Conservation (phyloP, 2,329 filamentous ascomycete species). For the Pseudodiploospora longispora region DNA sequence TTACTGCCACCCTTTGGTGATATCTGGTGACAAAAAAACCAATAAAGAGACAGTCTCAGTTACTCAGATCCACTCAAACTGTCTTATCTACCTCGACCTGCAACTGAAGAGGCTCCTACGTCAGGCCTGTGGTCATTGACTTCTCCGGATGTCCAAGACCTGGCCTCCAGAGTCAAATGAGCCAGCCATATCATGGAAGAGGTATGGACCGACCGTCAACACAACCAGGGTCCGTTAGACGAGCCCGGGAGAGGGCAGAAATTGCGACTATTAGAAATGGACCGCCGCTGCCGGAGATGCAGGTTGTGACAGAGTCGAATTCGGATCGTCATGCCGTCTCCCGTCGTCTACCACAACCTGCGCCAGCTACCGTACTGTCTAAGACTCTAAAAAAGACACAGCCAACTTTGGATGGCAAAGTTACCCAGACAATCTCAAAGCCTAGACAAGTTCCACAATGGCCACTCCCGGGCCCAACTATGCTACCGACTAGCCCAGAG, state of each 20-base stretch:
- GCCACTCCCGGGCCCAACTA: conserved; percentile 38
- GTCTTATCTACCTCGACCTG: too few relatives aligned
- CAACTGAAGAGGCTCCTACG: too few relatives aligned
- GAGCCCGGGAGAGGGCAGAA: conserved; percentile 45
- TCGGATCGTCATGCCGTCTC: conserved; percentile 2
- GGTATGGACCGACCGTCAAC: conserved; percentile 39
- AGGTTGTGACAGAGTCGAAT: conserved; percentile 16
- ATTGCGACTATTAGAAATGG: conserved; percentile 24
- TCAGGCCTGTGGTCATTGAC: too few relatives aligned
- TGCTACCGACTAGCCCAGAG: conserved; percentile 21
- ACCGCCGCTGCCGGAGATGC: conserved; percentile 7
- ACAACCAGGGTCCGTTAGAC: conserved; percentile 42
- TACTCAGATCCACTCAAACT: too few relatives aligned
- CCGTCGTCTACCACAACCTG: conserved; percentile 1
- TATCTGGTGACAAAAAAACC: too few relatives aligned
- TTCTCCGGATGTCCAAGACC: background rate
- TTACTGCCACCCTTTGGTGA: too few relatives aligned
- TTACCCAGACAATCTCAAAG: conserved; percentile 41
- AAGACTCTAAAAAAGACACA: conserved; percentile 5
- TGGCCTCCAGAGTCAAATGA: conserved; percentile 37
- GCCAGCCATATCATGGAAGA: conserved; percentile 46
- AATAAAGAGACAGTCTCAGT: too few relatives aligned
- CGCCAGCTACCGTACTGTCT: background rate
- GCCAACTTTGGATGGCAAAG: conserved; percentile 14
- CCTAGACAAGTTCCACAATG: conserved; percentile 47